Conservation (phyloP, 1,284 basidiomycete genomes). For the Porogramme epimiltina region DNA sequence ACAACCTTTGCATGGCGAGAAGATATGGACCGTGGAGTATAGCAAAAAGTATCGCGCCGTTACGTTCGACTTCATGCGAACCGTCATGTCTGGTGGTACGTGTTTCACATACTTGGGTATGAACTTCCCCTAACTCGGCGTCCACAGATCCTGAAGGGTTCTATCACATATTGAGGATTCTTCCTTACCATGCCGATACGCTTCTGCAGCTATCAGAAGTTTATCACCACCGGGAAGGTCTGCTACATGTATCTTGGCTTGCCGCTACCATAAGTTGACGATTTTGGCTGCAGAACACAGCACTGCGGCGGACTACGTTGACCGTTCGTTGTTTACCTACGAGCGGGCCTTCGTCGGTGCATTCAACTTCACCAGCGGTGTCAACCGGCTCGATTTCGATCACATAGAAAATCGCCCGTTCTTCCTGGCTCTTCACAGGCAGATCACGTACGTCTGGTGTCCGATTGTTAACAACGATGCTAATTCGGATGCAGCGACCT, state of each 20-base stretch:
- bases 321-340: slow-evolving; percentile 86
- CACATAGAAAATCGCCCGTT: slow-evolving; percentile 85
- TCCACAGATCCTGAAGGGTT: slow-evolving; percentile 68
- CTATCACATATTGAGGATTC: slow-evolving; percentile 53
- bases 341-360: slow-evolving; percentile 84
- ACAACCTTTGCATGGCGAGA: slow-evolving; percentile 53
- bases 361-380: slow-evolving; percentile 81
- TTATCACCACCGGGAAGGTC: slow-evolving; percentile 83
- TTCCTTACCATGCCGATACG: slow-evolving; percentile 90
- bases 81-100: slow-evolving; percentile 79
- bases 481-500: slow-evolving; percentile 57
- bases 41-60: slow-evolving; percentile 79
- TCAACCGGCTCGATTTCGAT: slow-evolving; percentile 85
- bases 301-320: slow-evolving; percentile 82
- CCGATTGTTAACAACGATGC: not conserved
- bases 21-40: slow-evolving; percentile 88
- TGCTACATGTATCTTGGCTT: slow-evolving; percentile 7
- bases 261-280: too few species aligned
- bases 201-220: slow-evolving; percentile 86
- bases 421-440: slow-evolving; percentile 79
- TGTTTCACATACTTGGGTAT: not conserved
- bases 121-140: slow-evolving; percentile 2
- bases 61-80: slow-evolving; percentile 79
- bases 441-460: slow-evolving; percentile 56
- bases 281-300: slow-evolving; percentile 61